Conservation (phyloP, 768 basidiomycete genomes). For the Tulasnella sp. region DNA sequence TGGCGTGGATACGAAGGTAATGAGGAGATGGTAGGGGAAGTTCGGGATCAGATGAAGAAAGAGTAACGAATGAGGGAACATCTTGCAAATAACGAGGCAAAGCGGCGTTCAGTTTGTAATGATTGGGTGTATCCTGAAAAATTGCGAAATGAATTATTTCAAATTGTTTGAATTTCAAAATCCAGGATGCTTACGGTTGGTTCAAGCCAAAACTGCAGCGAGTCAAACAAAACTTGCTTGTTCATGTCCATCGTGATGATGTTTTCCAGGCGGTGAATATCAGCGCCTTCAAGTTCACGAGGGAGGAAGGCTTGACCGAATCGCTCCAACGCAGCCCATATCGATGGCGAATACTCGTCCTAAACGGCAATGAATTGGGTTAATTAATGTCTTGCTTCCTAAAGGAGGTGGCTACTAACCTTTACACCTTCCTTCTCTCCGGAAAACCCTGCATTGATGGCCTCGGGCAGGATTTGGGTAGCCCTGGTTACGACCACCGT, state of each 20-base stretch:
- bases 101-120: too few relatives aligned
- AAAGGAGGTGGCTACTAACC: too few relatives aligned
- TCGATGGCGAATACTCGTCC: conserved; percentile 17
- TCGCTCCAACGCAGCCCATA: conserved; percentile 20
- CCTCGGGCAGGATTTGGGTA: too few relatives aligned
- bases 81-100: too few relatives aligned
- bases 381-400: too few relatives aligned
- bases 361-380: too few relatives aligned
- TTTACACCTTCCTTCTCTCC: too few relatives aligned
- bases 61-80: conserved; percentile 21
- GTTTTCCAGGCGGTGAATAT: conserved; percentile 23
- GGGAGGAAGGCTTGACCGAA: conserved; percentile 15
- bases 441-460: too few relatives aligned
- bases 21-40: conserved; percentile 25
- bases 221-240: background rate
- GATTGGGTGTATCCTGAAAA: too few relatives aligned
- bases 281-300: conserved; percentile 22
- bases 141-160: too few relatives aligned
- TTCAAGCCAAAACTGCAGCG: conserved; percentile 12
- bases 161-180: too few relatives aligned
- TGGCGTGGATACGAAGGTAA: conserved; percentile 31
- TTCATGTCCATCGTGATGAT: conserved; percentile 12
- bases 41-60: conserved; percentile 23
- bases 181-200: conserved; percentile 1
- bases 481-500: too few relatives aligned